A percentile compares a stretch with the other conserved stretches of the same genome.
Conservation (phyloP, 2,329 filamentous ascomycete genomes). For the Penicillium sclerotiorum region DNA sequence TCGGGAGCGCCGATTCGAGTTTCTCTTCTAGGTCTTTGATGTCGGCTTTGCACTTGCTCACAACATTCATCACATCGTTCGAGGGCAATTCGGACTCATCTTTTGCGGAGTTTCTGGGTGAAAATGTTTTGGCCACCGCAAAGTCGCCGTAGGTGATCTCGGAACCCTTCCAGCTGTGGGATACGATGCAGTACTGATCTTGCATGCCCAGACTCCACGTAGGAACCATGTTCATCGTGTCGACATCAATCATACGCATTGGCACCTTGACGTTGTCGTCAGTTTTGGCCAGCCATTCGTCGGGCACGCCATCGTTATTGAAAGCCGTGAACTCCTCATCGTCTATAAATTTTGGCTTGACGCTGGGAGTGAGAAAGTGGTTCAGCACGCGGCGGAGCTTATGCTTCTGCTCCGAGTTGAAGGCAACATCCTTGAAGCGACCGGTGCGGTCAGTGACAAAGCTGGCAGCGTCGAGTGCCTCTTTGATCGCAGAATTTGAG, state of each 20-base stretch:
- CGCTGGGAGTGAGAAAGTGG: background rate
- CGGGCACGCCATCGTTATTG: background rate
- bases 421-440: background rate
- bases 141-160: background rate
- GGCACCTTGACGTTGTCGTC: background rate
- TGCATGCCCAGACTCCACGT: background rate
- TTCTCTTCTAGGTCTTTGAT: background rate
- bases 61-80: background rate
- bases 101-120: background rate
- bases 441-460: background rate
- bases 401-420: background rate
- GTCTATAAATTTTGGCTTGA: conserved; percentile 1
- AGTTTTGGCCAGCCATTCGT: background rate
- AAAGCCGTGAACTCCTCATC: background rate
- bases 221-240: conserved; percentile 2
- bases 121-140: background rate
- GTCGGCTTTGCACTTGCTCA: background rate
- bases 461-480: conserved; percentile 1
- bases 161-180: conserved; percentile 4
- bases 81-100: background rate
- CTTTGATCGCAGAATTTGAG: conserved; percentile 4
- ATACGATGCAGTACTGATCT: conserved; percentile 4
- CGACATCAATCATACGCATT: conserved; percentile 2
- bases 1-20: background rate
- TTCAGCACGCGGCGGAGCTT: background rate